Percentiles rank a stretch among this genome's conserved stretches.
Conservation (phyloP, 1,284 basidiomycete genomes). For the Ustilago lituana region DNA sequence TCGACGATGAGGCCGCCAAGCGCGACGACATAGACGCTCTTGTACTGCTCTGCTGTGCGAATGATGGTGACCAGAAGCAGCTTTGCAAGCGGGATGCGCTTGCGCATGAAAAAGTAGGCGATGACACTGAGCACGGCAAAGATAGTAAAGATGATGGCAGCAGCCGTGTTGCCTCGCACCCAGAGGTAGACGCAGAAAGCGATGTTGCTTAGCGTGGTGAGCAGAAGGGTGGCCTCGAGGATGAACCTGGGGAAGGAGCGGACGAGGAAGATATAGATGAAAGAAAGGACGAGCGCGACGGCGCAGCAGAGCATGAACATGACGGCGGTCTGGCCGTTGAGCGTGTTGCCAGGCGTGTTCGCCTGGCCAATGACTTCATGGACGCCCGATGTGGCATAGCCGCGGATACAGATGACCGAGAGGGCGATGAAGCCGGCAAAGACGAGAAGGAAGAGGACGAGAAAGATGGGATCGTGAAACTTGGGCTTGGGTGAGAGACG, state of each 20-base stretch:
- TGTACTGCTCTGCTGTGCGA: conserved; percentile 55
- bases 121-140: conserved; percentile 60
- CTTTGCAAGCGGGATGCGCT: conserved; percentile 60
- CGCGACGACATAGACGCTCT: conserved; percentile 56
- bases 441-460: conserved; percentile 67
- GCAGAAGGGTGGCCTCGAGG: conserved; percentile 55
- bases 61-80: conserved; percentile 56
- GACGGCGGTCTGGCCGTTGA: conserved; percentile 76
- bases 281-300: conserved; percentile 72
- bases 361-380: conserved; percentile 65
- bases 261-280: conserved; percentile 72
- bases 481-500: conserved; percentile 58
- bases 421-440: conserved; percentile 67
- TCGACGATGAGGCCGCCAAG: conserved; percentile 50
- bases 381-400: conserved; percentile 37
- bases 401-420: conserved; percentile 66
- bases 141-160: conserved; percentile 61
- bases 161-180: conserved; percentile 49
- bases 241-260: conserved; percentile 77
- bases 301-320: conserved; percentile 77
- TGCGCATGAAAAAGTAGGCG: conserved; percentile 61
- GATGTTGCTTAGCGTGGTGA: conserved; percentile 54
- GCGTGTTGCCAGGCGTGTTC: conserved; percentile 78
- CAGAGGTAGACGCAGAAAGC: conserved; percentile 55
- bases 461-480: conserved; percentile 63